Evolutionary conservation across 257 asterid species (phyloP).

Genomic region (Solanum commersonii): DNA sequence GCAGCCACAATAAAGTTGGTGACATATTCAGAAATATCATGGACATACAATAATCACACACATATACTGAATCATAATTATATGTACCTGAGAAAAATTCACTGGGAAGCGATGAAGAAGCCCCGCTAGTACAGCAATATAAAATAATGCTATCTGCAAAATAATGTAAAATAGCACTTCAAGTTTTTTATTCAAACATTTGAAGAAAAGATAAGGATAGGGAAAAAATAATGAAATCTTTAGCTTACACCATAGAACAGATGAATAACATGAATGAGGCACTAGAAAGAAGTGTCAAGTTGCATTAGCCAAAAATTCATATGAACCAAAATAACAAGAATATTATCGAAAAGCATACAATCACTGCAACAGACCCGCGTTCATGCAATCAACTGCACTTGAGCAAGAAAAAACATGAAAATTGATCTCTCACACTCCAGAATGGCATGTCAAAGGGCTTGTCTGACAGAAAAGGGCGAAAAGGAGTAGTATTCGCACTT

Average conservation of each 20-base stretch:
- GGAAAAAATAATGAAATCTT: background rate
- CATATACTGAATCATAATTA: background rate
- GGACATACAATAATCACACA: background rate
- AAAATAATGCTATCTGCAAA: slow-evolving; percentile 78
- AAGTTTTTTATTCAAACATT: background rate
- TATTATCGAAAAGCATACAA: background rate
- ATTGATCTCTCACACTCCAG: background rate
- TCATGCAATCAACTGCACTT: background rate
- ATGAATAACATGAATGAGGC: background rate
- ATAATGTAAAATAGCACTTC: slow-evolving; percentile 4
- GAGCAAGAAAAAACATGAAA: background rate
- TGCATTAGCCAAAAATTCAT: background rate
- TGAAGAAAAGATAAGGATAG: background rate
- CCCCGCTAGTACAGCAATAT: slow-evolving; percentile 87
- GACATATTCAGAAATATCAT: background rate
- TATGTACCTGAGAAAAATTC: slow-evolving; percentile 82
- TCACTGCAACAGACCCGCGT: background rate
- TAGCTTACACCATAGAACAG: background rate
- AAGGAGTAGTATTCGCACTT: background rate
- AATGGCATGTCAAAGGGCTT: background rate
- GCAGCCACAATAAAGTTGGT: background rate
- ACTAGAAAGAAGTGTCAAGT: background rate
- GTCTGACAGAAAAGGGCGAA: background rate
- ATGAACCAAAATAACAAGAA: background rate
- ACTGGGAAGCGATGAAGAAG: slow-evolving; percentile 91